Evolutionary conservation across 305 asterid genomes (phyloP).

Genomic region (Solanum hybrid): DNA sequence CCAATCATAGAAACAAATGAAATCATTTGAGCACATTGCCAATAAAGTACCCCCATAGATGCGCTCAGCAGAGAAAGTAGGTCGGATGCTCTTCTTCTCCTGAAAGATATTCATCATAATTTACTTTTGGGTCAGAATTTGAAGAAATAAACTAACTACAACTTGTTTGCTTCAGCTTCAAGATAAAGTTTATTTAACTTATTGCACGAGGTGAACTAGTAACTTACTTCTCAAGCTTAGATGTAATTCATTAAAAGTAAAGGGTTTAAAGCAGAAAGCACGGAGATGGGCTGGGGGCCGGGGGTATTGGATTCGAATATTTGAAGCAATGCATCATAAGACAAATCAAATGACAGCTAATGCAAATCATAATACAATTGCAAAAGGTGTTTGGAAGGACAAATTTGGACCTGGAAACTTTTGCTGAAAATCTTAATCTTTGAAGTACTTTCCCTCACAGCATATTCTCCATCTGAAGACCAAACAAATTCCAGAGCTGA

Average conservation of each 20-base stretch:
- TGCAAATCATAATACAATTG: background rate
- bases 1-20: constrained; percentile 96
- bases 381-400: background rate
- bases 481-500: constrained; percentile 88
- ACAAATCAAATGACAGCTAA: background rate
- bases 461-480: constrained; percentile 95
- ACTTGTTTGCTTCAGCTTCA: background rate
- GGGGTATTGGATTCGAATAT: background rate
- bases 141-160: background rate
- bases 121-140: background rate
- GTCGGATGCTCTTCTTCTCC: constrained; percentile 99
- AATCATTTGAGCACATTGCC: constrained; percentile 96
- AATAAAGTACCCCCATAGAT: constrained; percentile 79
- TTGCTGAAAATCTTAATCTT: constrained; percentile 76
- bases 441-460: constrained; percentile 95
- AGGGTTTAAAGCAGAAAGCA: background rate
- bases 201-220: background rate
- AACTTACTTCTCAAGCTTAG: background rate
- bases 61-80: constrained; percentile 95
- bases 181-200: background rate
- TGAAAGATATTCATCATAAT: constrained; percentile 25
- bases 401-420: constrained; percentile 49
- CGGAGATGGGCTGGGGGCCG: background rate
- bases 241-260: background rate
- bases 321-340: background rate